Conservation (phyloP, 345 rosid genomes). For the Eucalyptus tenuipes region DNA sequence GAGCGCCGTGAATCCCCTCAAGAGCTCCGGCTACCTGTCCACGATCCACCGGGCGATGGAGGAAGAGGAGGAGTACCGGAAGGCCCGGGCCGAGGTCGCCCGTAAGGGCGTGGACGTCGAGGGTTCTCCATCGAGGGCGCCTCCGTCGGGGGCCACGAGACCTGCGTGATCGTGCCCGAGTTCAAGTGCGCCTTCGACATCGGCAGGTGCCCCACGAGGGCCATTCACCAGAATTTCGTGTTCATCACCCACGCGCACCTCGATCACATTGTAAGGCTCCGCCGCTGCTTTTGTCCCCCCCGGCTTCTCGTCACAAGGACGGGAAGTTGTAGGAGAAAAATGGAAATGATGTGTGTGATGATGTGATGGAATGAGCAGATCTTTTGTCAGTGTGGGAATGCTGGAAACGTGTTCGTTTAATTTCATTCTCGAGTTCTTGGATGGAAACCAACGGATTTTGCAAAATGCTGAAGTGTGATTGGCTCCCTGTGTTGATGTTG, state of each 20-base stretch:
- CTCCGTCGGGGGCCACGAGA: conserved; percentile 84
- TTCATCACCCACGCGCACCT: conserved; percentile 94
- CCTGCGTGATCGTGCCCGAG: conserved; percentile 80
- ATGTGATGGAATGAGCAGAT: background rate
- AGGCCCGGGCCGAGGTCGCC: conserved; percentile 70
- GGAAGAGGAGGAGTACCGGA: conserved; percentile 81
- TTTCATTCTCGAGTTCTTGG: background rate
- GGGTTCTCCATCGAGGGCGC: conserved; percentile 70
- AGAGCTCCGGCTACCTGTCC: conserved; percentile 42
- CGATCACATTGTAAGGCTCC: conserved; percentile 66
- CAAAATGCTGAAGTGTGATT: background rate
- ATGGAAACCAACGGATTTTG: background rate
- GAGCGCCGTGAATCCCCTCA: conserved; percentile 11
- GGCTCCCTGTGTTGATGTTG: background rate
- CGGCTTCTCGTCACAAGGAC: background rate
- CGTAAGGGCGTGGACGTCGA: conserved; percentile 68
- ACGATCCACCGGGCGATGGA: conserved; percentile 64
- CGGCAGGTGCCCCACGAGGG: conserved; percentile 79
- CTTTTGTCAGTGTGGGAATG: background rate
- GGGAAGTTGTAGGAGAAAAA: background rate
- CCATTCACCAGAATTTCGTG: conserved; percentile 87
- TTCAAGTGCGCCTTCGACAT: conserved; percentile 90
- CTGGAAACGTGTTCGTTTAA: background rate
- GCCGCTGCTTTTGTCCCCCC: background rate
- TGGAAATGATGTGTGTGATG: background rate